Conservation (phyloP, 176 grass and related monocot genomes). For the Sorghum bicolor region Sorghum_bicolor_NCBIv3 NC_012875.2:39969001-39969500, state of each 20-base stretch:
- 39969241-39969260: conserved; percentile 17
- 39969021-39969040: conserved; percentile 41
- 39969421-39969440: background rate
- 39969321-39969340: background rate
- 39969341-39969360: background rate
- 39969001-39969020: conserved; percentile 34
- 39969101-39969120: conserved; percentile 28
- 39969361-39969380: conserved; percentile 1
- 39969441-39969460: background rate
- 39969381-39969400: background rate
- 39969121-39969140: conserved; percentile 34
- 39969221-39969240: conserved; percentile 7
- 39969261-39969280: conserved; percentile 1
- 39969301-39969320: background rate
- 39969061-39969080: conserved; percentile 32
- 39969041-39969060: conserved; percentile 38
- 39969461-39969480: background rate
- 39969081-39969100: conserved; percentile 35
- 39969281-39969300: conserved; percentile 17
- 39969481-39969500: background rate
- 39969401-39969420: background rate
- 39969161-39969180: conserved; percentile 4
- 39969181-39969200: conserved; percentile 18
- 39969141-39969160: conserved; percentile 27
- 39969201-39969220: background rate